Evolutionary conservation across 2,329 filamentous ascomycete species (phyloP).

Genomic region (Rhynchosporium graminicola): DNA sequence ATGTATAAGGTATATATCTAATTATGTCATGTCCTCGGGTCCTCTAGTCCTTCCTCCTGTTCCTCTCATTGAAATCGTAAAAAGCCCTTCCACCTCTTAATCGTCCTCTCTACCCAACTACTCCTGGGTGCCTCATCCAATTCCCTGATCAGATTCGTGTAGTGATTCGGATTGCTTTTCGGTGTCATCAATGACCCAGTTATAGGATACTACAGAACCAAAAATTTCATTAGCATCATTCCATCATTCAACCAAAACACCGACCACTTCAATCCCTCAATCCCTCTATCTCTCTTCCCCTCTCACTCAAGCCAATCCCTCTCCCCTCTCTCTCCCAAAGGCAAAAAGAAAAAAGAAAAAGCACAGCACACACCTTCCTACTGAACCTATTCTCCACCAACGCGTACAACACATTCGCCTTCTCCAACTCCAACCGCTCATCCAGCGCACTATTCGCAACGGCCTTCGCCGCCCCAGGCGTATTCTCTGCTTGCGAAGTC

Average conservation of each 20-base stretch:
- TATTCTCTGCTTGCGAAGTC: conserved; percentile 18
- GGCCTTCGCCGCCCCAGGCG: conserved; percentile 18
- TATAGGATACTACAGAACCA: conserved; percentile 46
- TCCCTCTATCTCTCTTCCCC: too few species aligned
- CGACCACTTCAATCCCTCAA: too few species aligned
- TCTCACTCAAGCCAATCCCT: too few species aligned
- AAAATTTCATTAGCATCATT: not conserved
- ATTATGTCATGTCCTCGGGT: not conserved
- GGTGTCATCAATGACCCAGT: conserved; percentile 56
- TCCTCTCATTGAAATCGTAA: conserved; percentile 53
- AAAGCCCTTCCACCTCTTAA: conserved; percentile 59
- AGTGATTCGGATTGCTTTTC: conserved; percentile 65
- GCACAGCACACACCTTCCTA: conserved; percentile 47
- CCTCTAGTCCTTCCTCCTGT: not conserved
- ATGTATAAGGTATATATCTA: conserved; percentile 19
- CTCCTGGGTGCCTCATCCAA: conserved; percentile 63
- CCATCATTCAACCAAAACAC: too few species aligned
- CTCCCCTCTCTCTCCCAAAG: too few species aligned
- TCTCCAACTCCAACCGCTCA: conserved; percentile 54
- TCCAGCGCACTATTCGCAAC: conserved; percentile 28
- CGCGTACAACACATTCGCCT: conserved; percentile 60
- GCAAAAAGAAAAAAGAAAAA: not conserved
- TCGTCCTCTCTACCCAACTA: conserved; percentile 53
- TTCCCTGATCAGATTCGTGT: conserved; percentile 60
- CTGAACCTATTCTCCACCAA: conserved; percentile 61